Conservation (phyloP, 495 filamentous ascomycete species). For the Lepraria neglecta region DNA sequence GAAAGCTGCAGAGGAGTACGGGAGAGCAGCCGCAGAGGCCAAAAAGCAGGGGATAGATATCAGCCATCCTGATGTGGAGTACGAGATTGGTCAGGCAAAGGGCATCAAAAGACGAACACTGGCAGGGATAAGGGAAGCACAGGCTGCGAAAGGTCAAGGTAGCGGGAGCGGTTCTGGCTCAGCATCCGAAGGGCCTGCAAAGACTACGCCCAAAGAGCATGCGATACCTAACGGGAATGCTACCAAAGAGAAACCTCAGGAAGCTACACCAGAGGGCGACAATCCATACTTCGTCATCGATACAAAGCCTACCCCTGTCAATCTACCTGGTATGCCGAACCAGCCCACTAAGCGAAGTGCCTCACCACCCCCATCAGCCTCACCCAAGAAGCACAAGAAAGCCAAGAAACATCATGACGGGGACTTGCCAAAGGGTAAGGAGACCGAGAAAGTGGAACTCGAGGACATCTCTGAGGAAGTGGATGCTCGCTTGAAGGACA, state of each 20-base stretch:
- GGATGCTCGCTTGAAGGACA: conserved; percentile 33
- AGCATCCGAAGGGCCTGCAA: conserved; percentile 14
- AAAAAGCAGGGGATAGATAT: conserved; percentile 26
- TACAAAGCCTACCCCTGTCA: conserved; percentile 27
- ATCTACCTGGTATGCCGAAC: conserved; percentile 17
- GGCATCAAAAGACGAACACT: conserved; percentile 21
- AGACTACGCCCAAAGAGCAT: neutral
- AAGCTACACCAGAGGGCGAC: conserved; percentile 10
- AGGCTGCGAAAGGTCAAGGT: conserved; percentile 10
- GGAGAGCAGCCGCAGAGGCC: conserved; percentile 21
- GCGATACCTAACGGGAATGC: conserved; percentile 11
- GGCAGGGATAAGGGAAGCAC: conserved; percentile 10
- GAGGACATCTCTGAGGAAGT: conserved; percentile 38
- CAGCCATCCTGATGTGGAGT: conserved; percentile 23
- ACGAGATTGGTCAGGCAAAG: conserved; percentile 28
- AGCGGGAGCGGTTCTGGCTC: conserved; percentile 19
- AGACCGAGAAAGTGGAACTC: conserved; percentile 21
- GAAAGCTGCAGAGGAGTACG: conserved; percentile 29
- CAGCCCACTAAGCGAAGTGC: conserved; percentile 21
- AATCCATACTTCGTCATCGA: conserved; percentile 28
- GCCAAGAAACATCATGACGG: conserved; percentile 22
- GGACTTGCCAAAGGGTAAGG: conserved; percentile 8
- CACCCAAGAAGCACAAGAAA: conserved; percentile 27
- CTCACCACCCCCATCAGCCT: conserved; percentile 16
- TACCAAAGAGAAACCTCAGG: conserved; percentile 1